phyloP scores from a whole-genome alignment of 129 eudicot genomes.

The Lonicera japonica region DNA sequence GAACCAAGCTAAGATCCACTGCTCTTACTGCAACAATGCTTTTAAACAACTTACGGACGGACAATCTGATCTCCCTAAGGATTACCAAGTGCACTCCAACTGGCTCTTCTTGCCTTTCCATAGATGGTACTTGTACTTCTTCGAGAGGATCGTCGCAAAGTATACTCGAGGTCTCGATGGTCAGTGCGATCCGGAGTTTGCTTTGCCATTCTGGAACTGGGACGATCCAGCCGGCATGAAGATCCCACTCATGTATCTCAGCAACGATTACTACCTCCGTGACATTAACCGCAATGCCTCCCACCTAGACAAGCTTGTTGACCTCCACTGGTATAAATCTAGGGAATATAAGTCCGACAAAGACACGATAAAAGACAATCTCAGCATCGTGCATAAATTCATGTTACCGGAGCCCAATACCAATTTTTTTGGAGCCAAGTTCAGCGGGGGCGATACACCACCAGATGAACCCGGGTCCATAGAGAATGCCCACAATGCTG shows the following conservation, averaged over 20 bases:
- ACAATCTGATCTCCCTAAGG: neutral
- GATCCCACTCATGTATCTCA: slow-evolving; percentile 7
- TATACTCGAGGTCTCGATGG: too few relatives aligned
- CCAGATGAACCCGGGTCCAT: slow-evolving; percentile 30
- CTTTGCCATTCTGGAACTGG: slow-evolving; percentile 37
- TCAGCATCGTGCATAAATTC: slow-evolving; percentile 29
- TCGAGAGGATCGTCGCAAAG: slow-evolving; percentile 27
- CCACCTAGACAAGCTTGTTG: too few relatives aligned
- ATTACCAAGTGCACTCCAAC: slow-evolving; percentile 29
- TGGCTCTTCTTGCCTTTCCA: slow-evolving; percentile 51
- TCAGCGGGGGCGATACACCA: slow-evolving; percentile 1
- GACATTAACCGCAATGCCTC: too few relatives aligned
- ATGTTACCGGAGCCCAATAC: slow-evolving; percentile 27
- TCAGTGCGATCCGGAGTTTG: slow-evolving; percentile 26
- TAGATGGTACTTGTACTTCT: slow-evolving; percentile 42
- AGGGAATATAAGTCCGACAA: slow-evolving; percentile 16
- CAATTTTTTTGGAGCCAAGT: slow-evolving; percentile 24
- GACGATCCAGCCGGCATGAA: slow-evolving; percentile 24
- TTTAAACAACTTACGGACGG: slow-evolving; percentile 27
- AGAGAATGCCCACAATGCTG: slow-evolving; percentile 28
- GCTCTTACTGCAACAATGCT: slow-evolving; percentile 36
- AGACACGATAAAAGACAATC: slow-evolving; percentile 29
- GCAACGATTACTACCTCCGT: too few relatives aligned
- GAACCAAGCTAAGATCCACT: slow-evolving; percentile 33
- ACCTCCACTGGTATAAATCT: slow-evolving; percentile 12